Evolutionary conservation across 2,329 filamentous ascomycete species (phyloP).

Genomic region (Colletotrichum neosansevieriae): DNA sequence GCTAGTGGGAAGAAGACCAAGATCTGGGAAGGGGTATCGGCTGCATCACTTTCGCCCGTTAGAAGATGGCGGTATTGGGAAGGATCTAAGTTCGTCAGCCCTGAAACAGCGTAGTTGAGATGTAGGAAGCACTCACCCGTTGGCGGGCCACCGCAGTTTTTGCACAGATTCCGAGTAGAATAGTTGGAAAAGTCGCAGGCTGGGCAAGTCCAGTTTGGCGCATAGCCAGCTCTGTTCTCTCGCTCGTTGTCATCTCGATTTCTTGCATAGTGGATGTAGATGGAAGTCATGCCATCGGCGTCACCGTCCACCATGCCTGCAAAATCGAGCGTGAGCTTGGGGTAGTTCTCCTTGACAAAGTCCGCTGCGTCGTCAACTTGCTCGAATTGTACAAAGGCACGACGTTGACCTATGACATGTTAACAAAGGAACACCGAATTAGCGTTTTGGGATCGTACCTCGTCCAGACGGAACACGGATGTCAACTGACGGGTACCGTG

Average conservation of each 20-base stretch:
- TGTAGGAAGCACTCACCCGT: slow-evolving; percentile 15
- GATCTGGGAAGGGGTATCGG: slow-evolving; percentile 76
- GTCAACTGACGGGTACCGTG: slow-evolving; percentile 53
- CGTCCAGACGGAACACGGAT: slow-evolving; percentile 51
- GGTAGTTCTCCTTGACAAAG: slow-evolving; percentile 58
- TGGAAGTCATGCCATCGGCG: slow-evolving; percentile 53
- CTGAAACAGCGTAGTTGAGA: background rate
- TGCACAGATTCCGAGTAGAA: slow-evolving; percentile 52
- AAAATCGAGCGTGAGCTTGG: slow-evolving; percentile 53
- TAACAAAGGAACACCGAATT: background rate
- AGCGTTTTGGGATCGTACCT: slow-evolving; percentile 2
- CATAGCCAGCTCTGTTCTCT: slow-evolving; percentile 43
- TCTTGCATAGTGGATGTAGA: slow-evolving; percentile 57
- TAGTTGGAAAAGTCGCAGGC: slow-evolving; percentile 56
- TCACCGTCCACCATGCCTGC: slow-evolving; percentile 52
- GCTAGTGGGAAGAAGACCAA: slow-evolving; percentile 80
- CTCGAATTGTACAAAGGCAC: slow-evolving; percentile 58
- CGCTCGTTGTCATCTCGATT: slow-evolving; percentile 49
- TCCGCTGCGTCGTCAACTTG: slow-evolving; percentile 53
- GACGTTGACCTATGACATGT: slow-evolving; percentile 48
- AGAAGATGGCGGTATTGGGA: slow-evolving; percentile 48
- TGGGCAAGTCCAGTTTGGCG: slow-evolving; percentile 49
- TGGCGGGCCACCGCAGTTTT: slow-evolving; percentile 49
- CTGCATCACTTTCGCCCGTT: slow-evolving; percentile 62
- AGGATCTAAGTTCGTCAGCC: slow-evolving; percentile 25